These are phyloP conservation scores for Oxytropis ochrocephala DNA, from an alignment of 306 rosid species.

Conservation along the genomic window DNA sequence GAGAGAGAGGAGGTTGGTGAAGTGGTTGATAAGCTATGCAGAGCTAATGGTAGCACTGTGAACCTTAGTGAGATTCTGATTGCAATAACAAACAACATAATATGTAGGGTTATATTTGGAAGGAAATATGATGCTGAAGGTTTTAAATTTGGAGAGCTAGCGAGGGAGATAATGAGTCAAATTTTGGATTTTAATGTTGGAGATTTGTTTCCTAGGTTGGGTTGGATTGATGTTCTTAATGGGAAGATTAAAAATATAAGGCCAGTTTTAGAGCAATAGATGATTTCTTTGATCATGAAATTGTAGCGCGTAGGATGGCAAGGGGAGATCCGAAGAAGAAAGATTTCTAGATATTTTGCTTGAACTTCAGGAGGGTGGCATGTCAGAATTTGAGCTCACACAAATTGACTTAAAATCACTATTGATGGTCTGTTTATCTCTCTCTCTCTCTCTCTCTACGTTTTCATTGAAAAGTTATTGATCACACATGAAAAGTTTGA, in stretches of 20 bases:
- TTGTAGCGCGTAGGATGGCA: constrained; percentile 13
- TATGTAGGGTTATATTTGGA: too few relatives aligned
- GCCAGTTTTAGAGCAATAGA: constrained; percentile 9
- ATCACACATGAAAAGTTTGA: too few relatives aligned
- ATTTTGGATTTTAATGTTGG: too few relatives aligned
- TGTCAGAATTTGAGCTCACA: constrained; percentile 15
- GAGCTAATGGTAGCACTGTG: background rate
- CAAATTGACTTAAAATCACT: constrained; percentile 29
- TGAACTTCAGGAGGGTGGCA: constrained; percentile 11
- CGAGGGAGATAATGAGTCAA: too few relatives aligned
- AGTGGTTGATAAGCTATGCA: constrained; percentile 10
- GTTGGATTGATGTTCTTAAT: too few relatives aligned
- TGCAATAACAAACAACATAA: too few relatives aligned
- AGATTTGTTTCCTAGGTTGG: too few relatives aligned
- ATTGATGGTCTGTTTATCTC: constrained; percentile 15
- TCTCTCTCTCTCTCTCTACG: too few relatives aligned
- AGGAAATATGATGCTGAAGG: too few relatives aligned
- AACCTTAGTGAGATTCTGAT: constrained; percentile 24
- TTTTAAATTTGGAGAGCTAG: too few relatives aligned
- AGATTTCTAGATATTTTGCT: constrained; percentile 32
- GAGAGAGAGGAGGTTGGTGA: constrained; percentile 18
- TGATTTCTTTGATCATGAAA: constrained; percentile 16
- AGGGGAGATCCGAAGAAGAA: background rate
- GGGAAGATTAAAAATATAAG: too few relatives aligned
- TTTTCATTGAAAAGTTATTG: too few relatives aligned